Evolutionary conservation across 2,329 filamentous ascomycete genomes (phyloP).

Genomic region (Mycocentrospora acerina): DNA sequence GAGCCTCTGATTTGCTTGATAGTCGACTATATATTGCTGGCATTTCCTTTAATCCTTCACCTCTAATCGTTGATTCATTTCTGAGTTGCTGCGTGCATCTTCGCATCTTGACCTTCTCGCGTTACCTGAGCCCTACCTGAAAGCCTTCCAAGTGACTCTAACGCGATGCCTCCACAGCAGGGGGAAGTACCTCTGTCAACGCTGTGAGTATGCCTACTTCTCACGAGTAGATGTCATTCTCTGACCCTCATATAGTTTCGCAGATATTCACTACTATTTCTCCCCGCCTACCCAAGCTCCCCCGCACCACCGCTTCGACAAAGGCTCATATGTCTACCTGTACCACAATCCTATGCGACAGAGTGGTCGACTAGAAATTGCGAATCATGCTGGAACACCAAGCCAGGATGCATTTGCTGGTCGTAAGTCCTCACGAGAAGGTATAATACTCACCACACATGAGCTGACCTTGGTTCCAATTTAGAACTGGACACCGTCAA

Average conservation of each 20-base stretch:
- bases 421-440: constrained; percentile 55
- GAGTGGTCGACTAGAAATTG: constrained; percentile 71
- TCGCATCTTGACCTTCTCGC: constrained; percentile 6
- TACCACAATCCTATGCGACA: constrained; percentile 71
- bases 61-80: constrained; percentile 10
- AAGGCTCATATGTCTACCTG: constrained; percentile 76
- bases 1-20: constrained; percentile 11
- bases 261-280: constrained; percentile 79
- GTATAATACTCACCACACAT: neutral
- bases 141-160: constrained; percentile 5
- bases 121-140: constrained; percentile 12
- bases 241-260: constrained; percentile 58
- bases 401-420: constrained; percentile 80
- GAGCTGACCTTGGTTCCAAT: constrained; percentile 19
- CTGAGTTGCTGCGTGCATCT: constrained; percentile 1
- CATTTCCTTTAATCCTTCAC: constrained; percentile 11
- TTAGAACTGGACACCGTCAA: constrained; percentile 66
- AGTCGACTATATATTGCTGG: constrained; percentile 18
- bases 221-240: neutral
- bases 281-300: constrained; percentile 65
- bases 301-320: constrained; percentile 78
- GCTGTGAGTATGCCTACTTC: constrained; percentile 42
- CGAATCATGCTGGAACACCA: constrained; percentile 71
- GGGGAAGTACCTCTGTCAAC: constrained; percentile 51
- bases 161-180: constrained; percentile 50